phyloP scores from a whole-genome alignment of 129 eudicot species.

The Tagetes erecta region DNA sequence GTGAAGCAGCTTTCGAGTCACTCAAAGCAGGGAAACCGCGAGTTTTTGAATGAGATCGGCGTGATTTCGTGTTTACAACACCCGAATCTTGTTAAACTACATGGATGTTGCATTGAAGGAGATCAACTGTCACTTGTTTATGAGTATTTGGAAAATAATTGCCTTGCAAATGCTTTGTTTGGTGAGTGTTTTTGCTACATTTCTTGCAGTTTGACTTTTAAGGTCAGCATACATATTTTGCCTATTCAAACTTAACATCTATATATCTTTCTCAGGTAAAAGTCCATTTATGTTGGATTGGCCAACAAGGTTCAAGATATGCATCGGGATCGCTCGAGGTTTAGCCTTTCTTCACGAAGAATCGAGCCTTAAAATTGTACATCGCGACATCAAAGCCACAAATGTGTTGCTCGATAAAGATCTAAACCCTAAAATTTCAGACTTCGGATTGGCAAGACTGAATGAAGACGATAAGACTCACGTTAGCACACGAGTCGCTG shows the following conservation, averaged over 20 bases:
- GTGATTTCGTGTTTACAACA: slow-evolving; percentile 86
- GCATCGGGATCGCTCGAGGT: slow-evolving; percentile 46
- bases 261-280: slow-evolving; percentile 18
- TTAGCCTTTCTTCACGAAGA: slow-evolving; percentile 87
- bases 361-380: slow-evolving; percentile 74
- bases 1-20: slow-evolving; percentile 79
- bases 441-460: slow-evolving; percentile 81
- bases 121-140: slow-evolving; percentile 75
- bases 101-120: slow-evolving; percentile 83
- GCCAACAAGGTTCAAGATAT: slow-evolving; percentile 74
- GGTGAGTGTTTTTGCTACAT: slow-evolving; percentile 37
- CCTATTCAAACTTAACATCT: background rate
- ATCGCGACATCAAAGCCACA: slow-evolving; percentile 84
- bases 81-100: slow-evolving; percentile 85
- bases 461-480: slow-evolving; percentile 73
- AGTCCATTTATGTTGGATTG: slow-evolving; percentile 57
- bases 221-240: background rate
- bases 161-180: slow-evolving; percentile 78
- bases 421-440: slow-evolving; percentile 78
- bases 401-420: slow-evolving; percentile 74
- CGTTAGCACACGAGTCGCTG: slow-evolving; percentile 79
- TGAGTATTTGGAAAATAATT: slow-evolving; percentile 81
- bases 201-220: slow-evolving; percentile 15
- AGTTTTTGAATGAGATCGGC: slow-evolving; percentile 81
- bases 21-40: slow-evolving; percentile 85